Evolutionary conservation across 257 asterid species (phyloP).

Genomic region (Rubia yunnanensis): DNA sequence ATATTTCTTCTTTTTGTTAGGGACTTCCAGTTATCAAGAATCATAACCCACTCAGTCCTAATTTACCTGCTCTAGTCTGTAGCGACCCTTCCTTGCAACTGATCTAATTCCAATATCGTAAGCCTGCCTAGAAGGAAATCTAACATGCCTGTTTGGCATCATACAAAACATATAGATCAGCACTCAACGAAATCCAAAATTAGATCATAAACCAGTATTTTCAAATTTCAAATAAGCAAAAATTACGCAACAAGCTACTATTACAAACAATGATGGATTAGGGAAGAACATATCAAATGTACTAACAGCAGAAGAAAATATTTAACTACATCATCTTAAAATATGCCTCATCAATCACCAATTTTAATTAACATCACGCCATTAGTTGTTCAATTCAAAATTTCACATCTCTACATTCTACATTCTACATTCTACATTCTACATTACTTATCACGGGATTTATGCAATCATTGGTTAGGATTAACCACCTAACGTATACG

Average conservation of each 20-base stretch:
- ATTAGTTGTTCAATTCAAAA: not conserved
- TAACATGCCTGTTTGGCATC: slow-evolving; percentile 45
- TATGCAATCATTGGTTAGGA: not conserved
- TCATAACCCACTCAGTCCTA: not conserved
- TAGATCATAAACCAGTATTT: not conserved
- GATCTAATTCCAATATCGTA: slow-evolving; percentile 40
- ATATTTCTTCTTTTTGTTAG: not conserved
- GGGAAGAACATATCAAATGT: not conserved
- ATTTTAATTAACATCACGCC: not conserved
- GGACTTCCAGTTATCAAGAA: not conserved
- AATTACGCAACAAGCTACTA: not conserved
- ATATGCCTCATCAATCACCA: no score
- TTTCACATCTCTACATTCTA: not conserved
- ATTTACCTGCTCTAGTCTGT: slow-evolving; percentile 50
- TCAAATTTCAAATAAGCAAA: not conserved
- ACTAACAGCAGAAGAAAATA: not conserved
- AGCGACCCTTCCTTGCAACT: slow-evolving; percentile 43
- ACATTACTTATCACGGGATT: not conserved
- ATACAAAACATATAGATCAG: not conserved
- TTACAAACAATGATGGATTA: not conserved
- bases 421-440: not conserved
- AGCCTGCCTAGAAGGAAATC: slow-evolving; percentile 40
- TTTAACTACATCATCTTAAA: no score
- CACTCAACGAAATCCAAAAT: not conserved
- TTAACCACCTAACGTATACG: no score